Evolutionary conservation across 108 stramenopile genomes (phyloP).

Genomic region (Aurantiochytrium sp.): DNA sequence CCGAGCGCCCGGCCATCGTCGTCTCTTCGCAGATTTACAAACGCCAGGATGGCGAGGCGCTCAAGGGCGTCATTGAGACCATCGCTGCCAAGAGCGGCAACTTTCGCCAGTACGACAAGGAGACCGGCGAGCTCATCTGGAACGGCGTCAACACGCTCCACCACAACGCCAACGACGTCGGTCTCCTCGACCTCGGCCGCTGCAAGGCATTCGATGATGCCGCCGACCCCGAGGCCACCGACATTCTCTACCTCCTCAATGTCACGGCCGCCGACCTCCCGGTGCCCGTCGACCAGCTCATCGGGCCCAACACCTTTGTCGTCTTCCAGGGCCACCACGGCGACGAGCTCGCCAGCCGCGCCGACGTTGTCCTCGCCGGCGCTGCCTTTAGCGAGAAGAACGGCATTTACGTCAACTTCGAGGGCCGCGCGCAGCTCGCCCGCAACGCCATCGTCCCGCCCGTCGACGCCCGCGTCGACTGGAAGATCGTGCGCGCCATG

Average conservation of each 20-base stretch:
- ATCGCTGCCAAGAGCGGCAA: constrained; percentile 24
- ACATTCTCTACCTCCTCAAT: constrained; percentile 45
- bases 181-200: constrained; percentile 43
- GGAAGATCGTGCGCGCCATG: constrained; percentile 47
- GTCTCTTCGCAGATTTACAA: constrained; percentile 43
- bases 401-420: constrained; percentile 46
- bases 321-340: constrained; percentile 42
- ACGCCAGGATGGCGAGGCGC: constrained; percentile 42
- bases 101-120: constrained; percentile 18
- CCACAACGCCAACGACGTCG: constrained; percentile 48
- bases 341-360: constrained; percentile 41
- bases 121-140: constrained; percentile 29
- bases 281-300: constrained; percentile 39
- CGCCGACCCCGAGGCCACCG: constrained; percentile 35
- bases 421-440: constrained; percentile 48
- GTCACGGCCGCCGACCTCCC: constrained; percentile 38
- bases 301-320: constrained; percentile 33
- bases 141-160: constrained; percentile 49
- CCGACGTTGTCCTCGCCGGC: constrained; percentile 45
- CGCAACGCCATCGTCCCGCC: constrained; percentile 45
- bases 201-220: constrained; percentile 31
- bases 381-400: constrained; percentile 48
- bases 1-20: constrained; percentile 47
- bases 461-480: constrained; percentile 46
- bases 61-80: constrained; percentile 31